These are phyloP conservation scores for Spongiforma sp. DNA, from an alignment of 1,284 basidiomycete genomes.

Conservation along the genomic window DNA sequence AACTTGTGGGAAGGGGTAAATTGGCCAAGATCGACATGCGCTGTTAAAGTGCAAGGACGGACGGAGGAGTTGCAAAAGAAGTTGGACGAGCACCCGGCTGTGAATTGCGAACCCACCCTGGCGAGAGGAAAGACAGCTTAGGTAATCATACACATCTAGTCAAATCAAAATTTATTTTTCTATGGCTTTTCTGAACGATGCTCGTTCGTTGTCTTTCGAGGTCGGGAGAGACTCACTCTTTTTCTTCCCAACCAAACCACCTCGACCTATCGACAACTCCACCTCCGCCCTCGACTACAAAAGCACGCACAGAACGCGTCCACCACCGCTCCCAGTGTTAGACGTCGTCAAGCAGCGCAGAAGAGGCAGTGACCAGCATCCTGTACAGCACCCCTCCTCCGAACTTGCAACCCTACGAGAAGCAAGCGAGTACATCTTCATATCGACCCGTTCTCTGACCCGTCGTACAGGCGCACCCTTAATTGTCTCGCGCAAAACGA, in stretches of 20 bases:
- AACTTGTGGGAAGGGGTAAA: conserved; percentile 53
- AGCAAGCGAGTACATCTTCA: conserved; percentile 76
- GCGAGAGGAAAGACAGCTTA: conserved; percentile 64
- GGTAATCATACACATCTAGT: no score
- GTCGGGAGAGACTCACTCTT: conserved; percentile 16
- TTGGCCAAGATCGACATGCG: conserved; percentile 51
- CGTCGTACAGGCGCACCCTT: conserved; percentile 86
- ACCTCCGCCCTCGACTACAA: conserved; percentile 94
- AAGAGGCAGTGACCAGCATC: no score
- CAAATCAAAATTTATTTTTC: no score
- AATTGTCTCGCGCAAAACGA: conserved; percentile 99
- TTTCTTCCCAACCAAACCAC: conserved; percentile 46
- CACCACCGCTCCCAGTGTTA: no score
- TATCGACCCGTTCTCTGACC: not conserved
- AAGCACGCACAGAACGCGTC: no score
- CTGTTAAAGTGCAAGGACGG: conserved; percentile 50
- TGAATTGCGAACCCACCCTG: conserved; percentile 50
- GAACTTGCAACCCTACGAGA: no score
- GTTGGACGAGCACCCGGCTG: conserved; percentile 63
- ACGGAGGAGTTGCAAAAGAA: conserved; percentile 52
- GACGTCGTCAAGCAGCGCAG: no score
- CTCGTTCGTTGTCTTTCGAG: conserved; percentile 16
- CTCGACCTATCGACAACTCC: conserved; percentile 90
- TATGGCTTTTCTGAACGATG: no score
- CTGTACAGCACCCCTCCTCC: no score